These are phyloP conservation scores for Tagetes erecta DNA, from an alignment of 129 eudicot genomes.

Conservation along the genomic window DNA sequence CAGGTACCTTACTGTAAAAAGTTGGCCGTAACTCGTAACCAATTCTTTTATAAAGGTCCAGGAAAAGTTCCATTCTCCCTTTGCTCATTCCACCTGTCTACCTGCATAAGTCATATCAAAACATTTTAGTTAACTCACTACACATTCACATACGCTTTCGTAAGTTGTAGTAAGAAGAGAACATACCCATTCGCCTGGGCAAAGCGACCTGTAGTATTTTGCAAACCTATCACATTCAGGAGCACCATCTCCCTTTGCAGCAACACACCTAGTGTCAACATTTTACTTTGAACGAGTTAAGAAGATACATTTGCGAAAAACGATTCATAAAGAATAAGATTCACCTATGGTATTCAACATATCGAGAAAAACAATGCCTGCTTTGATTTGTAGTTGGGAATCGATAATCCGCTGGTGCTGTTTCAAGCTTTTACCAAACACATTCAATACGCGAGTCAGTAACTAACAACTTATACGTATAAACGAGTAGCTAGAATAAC, in stretches of 20 bases:
- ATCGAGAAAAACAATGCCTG: constrained; percentile 92
- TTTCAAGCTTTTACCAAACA: constrained; percentile 64
- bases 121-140: not conserved
- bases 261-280: constrained; percentile 58
- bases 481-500: not conserved
- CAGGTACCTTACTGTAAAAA: not conserved
- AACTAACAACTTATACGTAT: not conserved
- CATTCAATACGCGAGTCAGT: not conserved
- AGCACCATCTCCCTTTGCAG: constrained; percentile 87
- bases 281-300: not conserved
- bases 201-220: constrained; percentile 84
- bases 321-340: constrained; percentile 13
- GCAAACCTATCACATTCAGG: constrained; percentile 91
- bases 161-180: not conserved
- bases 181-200: constrained; percentile 98
- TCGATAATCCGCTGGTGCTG: constrained; percentile 92
- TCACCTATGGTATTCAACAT: constrained; percentile 85
- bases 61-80: constrained; percentile 73
- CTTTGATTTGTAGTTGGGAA: constrained; percentile 94
- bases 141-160: not conserved
- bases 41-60: constrained; percentile 60
- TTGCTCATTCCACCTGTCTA: constrained; percentile 44
- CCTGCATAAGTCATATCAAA: constrained; percentile 45
- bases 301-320: not conserved
- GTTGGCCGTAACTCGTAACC: no score